These are phyloP conservation scores for Rhododendron williamsianum DNA, from an alignment of 148 eudicot species.

Conservation along the genomic window DNA sequence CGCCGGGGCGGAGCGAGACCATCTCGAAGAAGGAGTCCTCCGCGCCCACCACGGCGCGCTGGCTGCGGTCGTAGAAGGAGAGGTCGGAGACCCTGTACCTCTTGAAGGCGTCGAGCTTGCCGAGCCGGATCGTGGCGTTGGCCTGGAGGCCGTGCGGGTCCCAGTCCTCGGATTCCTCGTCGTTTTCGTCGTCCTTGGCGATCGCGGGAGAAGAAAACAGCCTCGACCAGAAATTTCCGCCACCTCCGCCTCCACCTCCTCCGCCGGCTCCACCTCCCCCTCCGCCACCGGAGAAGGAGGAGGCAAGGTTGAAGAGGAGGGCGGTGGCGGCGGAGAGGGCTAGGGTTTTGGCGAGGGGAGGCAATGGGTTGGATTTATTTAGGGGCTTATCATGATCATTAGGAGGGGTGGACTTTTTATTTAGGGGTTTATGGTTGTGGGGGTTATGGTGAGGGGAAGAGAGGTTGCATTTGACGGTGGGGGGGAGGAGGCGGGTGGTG, in stretches of 20 bases:
- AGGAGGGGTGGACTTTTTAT: not conserved
- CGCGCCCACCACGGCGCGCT: conserved; percentile 39
- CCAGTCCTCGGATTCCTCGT: conserved; percentile 38
- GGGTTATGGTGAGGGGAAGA: conserved; percentile 30
- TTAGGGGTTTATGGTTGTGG: conserved; percentile 13
- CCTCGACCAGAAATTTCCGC: conserved; percentile 48
- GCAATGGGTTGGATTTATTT: not conserved
- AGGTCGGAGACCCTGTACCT: conserved; percentile 72
- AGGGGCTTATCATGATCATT: not conserved
- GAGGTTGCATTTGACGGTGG: conserved; percentile 16
- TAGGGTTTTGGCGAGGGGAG: conserved; percentile 27
- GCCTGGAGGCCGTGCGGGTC: conserved; percentile 83
- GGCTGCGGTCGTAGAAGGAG: conserved; percentile 43
- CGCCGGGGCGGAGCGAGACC: conserved; percentile 68
- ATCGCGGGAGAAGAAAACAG: conserved; percentile 38
- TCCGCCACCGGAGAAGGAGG: conserved; percentile 28
- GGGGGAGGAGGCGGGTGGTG: conserved; percentile 3
- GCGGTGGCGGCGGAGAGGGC: conserved; percentile 34
- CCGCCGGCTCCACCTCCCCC: conserved; percentile 39
- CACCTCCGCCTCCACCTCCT: conserved; percentile 37
- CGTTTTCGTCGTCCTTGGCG: conserved; percentile 48
- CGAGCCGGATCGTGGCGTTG: conserved; percentile 54
- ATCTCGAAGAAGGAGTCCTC: conserved; percentile 87
- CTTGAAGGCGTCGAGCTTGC: conserved; percentile 72
- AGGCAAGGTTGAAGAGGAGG: conserved; percentile 23